Evolutionary conservation across 768 basidiomycete genomes (phyloP).

Genomic region (Leccinum olivaceopallidum): DNA sequence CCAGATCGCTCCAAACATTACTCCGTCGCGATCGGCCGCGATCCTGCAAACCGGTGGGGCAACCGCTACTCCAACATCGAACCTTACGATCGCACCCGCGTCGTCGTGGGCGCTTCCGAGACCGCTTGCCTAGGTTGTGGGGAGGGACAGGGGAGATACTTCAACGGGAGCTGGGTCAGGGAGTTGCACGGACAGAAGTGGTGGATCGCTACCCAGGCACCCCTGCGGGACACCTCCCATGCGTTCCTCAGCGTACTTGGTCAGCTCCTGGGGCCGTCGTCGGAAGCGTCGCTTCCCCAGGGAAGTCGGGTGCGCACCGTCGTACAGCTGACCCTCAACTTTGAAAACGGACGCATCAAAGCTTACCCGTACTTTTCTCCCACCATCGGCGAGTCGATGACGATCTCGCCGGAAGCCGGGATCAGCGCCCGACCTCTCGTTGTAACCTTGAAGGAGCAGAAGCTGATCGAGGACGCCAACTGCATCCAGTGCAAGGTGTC

Average conservation of each 20-base stretch:
- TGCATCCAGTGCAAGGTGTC: conserved; percentile 65
- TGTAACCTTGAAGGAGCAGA: conserved; percentile 55
- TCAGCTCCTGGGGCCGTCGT: conserved; percentile 44
- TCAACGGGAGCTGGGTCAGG: conserved; percentile 87
- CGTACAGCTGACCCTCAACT: conserved; percentile 76
- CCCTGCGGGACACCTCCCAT: conserved; percentile 67
- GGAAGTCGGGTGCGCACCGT: conserved; percentile 64
- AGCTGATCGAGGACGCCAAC: conserved; percentile 52
- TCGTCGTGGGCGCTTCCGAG: conserved; percentile 44
- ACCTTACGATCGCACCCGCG: conserved; percentile 82
- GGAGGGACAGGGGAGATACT: conserved; percentile 49
- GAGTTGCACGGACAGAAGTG: conserved; percentile 70
- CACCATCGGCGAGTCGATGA: conserved; percentile 50
- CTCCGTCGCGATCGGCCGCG: conserved; percentile 51
- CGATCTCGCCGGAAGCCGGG: conserved; percentile 48
- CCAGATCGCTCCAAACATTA: conserved; percentile 45
- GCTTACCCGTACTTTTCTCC: conserved; percentile 78
- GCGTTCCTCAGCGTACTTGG: conserved; percentile 73
- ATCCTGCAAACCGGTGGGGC: conserved; percentile 41
- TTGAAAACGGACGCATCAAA: conserved; percentile 71
- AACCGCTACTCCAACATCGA: conserved; percentile 77
- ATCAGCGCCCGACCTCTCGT: conserved; percentile 44
- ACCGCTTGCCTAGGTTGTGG: conserved; percentile 19
- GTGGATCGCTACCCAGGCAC: conserved; percentile 89
- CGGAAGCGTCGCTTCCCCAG: conserved; percentile 22